A percentile compares a stretch with the other conserved stretches of the same genome.
Conservation (phyloP, 2,329 filamentous ascomycete species). For the Tolypocladium guangdongense region DNA sequence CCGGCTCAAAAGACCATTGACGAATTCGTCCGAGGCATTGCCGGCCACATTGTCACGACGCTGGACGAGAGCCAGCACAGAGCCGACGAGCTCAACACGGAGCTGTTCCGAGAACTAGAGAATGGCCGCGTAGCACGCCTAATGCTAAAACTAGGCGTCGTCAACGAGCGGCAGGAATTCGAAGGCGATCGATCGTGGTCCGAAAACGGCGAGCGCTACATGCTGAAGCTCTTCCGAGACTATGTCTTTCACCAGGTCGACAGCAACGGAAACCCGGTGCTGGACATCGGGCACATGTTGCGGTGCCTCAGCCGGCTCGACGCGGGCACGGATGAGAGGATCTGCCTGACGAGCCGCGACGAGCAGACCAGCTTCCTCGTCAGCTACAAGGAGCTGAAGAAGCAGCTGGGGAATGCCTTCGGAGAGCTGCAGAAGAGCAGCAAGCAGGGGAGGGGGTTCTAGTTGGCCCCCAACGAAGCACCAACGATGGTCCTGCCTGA, state of each 20-base stretch:
- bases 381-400: slow-evolving; percentile 80
- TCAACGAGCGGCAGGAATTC: slow-evolving; percentile 84
- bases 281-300: slow-evolving; percentile 82
- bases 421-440: slow-evolving; percentile 43
- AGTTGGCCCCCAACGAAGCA: slow-evolving; percentile 10
- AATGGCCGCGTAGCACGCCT: slow-evolving; percentile 78
- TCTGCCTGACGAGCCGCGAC: slow-evolving; percentile 79
- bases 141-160: slow-evolving; percentile 68
- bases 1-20: slow-evolving; percentile 59
- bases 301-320: slow-evolving; percentile 86
- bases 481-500: background rate
- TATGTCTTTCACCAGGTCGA: slow-evolving; percentile 97
- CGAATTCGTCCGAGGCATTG: slow-evolving; percentile 67
- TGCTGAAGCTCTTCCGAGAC: slow-evolving; percentile 89
- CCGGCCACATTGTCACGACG: slow-evolving; percentile 61
- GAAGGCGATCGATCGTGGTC: slow-evolving; percentile 73
- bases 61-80: slow-evolving; percentile 73
- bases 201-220: slow-evolving; percentile 85
- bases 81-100: slow-evolving; percentile 61
- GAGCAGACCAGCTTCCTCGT: slow-evolving; percentile 83
- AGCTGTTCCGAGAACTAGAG: slow-evolving; percentile 73
- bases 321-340: slow-evolving; percentile 74
- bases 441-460: slow-evolving; percentile 25
- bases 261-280: slow-evolving; percentile 65
- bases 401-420: slow-evolving; percentile 47